A percentile compares a stretch with the other conserved stretches of the same genome.
These are phyloP conservation scores for Austroboletus novae-zelandiae DNA, from an alignment of 1,284 basidiomycete genomes.

Conservation along the genomic window DNA sequence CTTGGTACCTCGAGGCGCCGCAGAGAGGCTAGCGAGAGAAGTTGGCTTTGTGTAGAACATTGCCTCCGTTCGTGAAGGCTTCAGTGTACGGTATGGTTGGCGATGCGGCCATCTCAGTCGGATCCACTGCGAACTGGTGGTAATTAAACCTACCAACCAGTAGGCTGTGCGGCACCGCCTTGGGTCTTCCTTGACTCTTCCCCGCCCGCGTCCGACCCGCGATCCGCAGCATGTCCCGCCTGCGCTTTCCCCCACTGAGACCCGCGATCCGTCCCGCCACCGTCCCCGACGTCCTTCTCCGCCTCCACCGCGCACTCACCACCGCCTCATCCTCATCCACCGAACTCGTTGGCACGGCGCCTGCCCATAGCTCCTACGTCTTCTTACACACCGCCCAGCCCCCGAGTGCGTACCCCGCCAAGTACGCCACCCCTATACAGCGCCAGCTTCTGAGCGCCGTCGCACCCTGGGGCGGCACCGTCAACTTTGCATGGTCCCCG, in stretches of 20 bases:
- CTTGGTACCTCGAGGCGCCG: not conserved
- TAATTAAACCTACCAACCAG: too few relatives aligned
- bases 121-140: too few relatives aligned
- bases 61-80: not conserved
- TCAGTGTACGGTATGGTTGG: too few relatives aligned
- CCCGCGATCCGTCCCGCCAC: not conserved
- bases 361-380: slow-evolving; percentile 53
- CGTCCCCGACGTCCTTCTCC: too few relatives aligned
- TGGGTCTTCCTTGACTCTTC: too few relatives aligned
- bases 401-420: slow-evolving; percentile 49
- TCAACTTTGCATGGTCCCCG: slow-evolving; percentile 58
- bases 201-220: too few relatives aligned
- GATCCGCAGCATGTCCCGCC: not conserved
- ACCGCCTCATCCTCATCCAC: not conserved
- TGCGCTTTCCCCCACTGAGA: not conserved
- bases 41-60: not conserved
- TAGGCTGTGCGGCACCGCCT: too few relatives aligned
- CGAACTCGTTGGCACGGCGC: slow-evolving; percentile 42
- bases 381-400: slow-evolving; percentile 52
- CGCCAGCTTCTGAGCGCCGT: slow-evolving; percentile 48
- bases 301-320: not conserved
- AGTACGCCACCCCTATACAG: slow-evolving; percentile 49
- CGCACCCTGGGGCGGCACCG: slow-evolving; percentile 47
- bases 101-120: too few relatives aligned
- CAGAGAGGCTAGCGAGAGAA: not conserved